These are phyloP conservation scores for Fusarium sp. DNA, from an alignment of 2,329 filamentous ascomycete species.

Conservation along the genomic window DNA sequence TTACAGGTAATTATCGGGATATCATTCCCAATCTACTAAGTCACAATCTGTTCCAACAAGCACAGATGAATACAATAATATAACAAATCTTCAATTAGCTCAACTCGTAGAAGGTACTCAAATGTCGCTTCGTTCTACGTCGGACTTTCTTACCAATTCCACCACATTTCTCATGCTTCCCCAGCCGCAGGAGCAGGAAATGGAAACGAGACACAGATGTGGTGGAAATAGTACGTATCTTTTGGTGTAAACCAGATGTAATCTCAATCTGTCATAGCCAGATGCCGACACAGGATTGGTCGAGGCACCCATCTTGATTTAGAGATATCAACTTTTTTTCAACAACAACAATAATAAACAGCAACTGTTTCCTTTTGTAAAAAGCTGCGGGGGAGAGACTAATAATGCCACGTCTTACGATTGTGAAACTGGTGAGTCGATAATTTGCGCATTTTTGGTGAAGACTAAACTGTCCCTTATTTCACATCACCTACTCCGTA, in stretches of 20 bases:
- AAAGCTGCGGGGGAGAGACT: neutral
- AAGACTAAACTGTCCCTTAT: neutral
- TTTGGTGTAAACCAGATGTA: constrained; percentile 36
- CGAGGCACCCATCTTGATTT: constrained; percentile 18
- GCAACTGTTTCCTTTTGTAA: constrained; percentile 16
- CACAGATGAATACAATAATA: neutral
- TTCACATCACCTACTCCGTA: too few relatives aligned
- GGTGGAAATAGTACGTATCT: constrained; percentile 37
- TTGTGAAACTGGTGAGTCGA: constrained; percentile 1
- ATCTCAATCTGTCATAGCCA: constrained; percentile 47
- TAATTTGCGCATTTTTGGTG: neutral
- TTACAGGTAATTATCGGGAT: neutral
- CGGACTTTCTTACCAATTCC: constrained; percentile 24
- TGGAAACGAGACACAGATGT: constrained; percentile 16
- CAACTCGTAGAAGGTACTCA: neutral
- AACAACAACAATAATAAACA: constrained; percentile 26
- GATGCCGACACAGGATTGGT: constrained; percentile 37
- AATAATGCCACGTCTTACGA: constrained; percentile 33
- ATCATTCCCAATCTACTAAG: neutral
- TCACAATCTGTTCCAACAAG: neutral
- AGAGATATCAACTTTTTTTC: constrained; percentile 45
- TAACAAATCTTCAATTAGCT: neutral
- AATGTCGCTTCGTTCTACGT: neutral
- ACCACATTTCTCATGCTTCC: neutral
- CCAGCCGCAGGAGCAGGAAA: constrained; percentile 8